Percentiles rank a stretch among this genome's conserved stretches.
Conservation (phyloP, 2,329 filamentous ascomycete species). For the Alternaria panax region DNA sequence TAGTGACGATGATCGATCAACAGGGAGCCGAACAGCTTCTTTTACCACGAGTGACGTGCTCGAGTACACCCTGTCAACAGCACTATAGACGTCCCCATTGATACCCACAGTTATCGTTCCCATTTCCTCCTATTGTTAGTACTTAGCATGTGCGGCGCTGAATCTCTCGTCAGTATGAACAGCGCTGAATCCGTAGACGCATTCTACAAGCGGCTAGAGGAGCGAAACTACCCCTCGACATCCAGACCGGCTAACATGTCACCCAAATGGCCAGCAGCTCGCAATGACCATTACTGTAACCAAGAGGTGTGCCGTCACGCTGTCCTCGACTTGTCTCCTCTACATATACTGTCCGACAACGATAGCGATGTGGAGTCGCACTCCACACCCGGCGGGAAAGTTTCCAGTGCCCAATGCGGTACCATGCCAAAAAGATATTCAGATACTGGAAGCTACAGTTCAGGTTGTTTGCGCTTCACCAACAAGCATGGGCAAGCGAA, state of each 20-base stretch:
- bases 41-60: not conserved
- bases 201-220: not conserved
- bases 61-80: not conserved
- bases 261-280: constrained; percentile 2
- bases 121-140: not conserved
- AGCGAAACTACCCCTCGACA: not conserved
- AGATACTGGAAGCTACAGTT: not conserved
- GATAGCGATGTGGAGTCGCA: not conserved
- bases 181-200: not conserved
- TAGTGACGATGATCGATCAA: not conserved
- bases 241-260: no score
- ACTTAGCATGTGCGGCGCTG: not conserved
- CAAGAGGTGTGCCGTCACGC: not conserved
- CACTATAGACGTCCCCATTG: not conserved
- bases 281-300: constrained; percentile 2
- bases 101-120: not conserved
- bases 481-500: not conserved
- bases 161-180: not conserved
- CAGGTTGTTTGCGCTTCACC: not conserved
- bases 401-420: not conserved
- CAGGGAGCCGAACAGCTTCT: not conserved
- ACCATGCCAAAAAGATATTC: not conserved
- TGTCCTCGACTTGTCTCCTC: not conserved
- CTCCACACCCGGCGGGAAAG: not conserved
- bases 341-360: not conserved